phyloP scores from a whole-genome alignment of 1,284 basidiomycete genomes.

The Rhodofomes roseus region DNA sequence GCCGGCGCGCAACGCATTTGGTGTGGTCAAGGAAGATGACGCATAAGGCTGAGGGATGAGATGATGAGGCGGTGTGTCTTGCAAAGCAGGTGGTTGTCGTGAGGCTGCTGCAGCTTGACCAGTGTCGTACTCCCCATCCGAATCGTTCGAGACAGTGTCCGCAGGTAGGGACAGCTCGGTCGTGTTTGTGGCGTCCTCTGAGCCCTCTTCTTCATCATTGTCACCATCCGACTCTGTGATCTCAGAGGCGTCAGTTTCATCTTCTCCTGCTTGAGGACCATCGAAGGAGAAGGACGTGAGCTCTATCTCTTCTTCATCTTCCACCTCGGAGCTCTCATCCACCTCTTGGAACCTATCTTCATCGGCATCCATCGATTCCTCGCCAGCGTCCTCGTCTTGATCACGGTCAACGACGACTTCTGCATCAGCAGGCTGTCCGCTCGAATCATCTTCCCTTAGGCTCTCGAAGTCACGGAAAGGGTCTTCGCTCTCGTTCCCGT shows the following conservation, averaged over 20 bases:
- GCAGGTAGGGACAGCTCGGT: background rate
- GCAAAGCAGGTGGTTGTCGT: constrained; percentile 11
- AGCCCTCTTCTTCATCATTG: constrained; percentile 18
- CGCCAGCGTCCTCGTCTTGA: constrained; percentile 30
- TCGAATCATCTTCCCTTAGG: constrained; percentile 51
- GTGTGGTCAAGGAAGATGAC: constrained; percentile 15
- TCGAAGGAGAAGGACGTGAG: constrained; percentile 73
- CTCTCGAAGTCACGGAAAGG: constrained; percentile 88
- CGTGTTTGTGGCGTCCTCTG: constrained; percentile 13
- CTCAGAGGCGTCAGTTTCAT: constrained; percentile 11
- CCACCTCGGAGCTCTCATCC: constrained; percentile 39
- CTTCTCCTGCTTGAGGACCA: constrained; percentile 37
- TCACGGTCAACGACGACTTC: constrained; percentile 17
- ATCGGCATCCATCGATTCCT: constrained; percentile 28
- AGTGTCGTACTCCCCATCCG: constrained; percentile 8
- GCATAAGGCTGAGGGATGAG: constrained; percentile 6
- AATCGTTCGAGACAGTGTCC: background rate
- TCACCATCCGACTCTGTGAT: constrained; percentile 18
- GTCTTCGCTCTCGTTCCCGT: constrained; percentile 66
- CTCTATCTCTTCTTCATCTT: constrained; percentile 62
- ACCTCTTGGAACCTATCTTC: constrained; percentile 49
- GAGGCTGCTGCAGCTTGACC: background rate
- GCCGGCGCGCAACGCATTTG: constrained; percentile 13
- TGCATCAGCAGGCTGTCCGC: constrained; percentile 10
- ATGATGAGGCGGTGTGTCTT: constrained; percentile 16